Percentiles rank a stretch among this genome's conserved stretches.
Evolutionary conservation across 2,329 filamentous ascomycete species (phyloP).

Genomic region (Mycosphaerelloides madeirae): DNA sequence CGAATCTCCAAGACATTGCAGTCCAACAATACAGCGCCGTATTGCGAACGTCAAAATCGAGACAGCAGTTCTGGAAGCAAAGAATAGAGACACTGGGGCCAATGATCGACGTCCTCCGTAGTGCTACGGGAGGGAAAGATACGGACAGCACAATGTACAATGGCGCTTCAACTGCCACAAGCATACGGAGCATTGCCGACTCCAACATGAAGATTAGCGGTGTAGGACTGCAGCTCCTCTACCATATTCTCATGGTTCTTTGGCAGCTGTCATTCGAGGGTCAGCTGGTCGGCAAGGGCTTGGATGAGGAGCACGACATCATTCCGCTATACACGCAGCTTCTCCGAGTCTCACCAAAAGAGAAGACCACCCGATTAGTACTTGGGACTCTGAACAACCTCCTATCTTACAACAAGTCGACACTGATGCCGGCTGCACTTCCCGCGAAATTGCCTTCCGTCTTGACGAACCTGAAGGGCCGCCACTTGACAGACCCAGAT

Average conservation of each 20-base stretch:
- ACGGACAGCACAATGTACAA: constrained; percentile 57
- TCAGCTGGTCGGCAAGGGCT: constrained; percentile 63
- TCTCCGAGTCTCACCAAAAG: constrained; percentile 86
- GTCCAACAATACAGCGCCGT: constrained; percentile 86
- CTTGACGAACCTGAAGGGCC: constrained; percentile 53
- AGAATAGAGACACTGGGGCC: constrained; percentile 78
- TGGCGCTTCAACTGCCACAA: constrained; percentile 33
- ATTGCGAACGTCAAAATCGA: constrained; percentile 67
- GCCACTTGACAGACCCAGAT: constrained; percentile 50
- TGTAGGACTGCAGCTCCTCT: constrained; percentile 86
- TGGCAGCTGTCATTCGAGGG: constrained; percentile 96
- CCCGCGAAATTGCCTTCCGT: constrained; percentile 72
- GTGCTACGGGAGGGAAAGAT: constrained; percentile 69
- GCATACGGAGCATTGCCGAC: constrained; percentile 52
- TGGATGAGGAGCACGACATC: constrained; percentile 91
- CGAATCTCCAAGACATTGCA: constrained; percentile 89
- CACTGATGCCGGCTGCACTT: constrained; percentile 73
- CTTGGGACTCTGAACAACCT: constrained; percentile 88
- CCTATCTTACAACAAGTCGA: constrained; percentile 64
- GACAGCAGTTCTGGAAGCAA: constrained; percentile 87
- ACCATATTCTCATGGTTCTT: constrained; percentile 85
- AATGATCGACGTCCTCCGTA: constrained; percentile 71
- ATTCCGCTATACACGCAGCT: constrained; percentile 89
- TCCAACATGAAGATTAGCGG: constrained; percentile 64
- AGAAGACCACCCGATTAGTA: constrained; percentile 91